Conservation (phyloP, 345 rosid species). For the Salix caprea region DNA sequence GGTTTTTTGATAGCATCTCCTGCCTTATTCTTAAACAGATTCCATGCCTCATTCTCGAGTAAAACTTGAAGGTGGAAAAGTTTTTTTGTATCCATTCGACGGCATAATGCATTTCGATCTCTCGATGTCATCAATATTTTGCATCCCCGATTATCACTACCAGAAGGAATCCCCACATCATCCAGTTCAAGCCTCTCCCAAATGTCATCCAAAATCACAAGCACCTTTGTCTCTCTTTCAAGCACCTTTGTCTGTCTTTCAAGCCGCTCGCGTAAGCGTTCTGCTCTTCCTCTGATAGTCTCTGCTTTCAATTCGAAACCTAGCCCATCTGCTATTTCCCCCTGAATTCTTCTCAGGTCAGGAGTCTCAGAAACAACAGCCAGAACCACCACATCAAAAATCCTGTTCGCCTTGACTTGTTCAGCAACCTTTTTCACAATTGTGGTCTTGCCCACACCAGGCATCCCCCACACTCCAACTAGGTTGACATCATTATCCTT, state of each 20-base stretch:
- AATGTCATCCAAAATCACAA: constrained; percentile 13
- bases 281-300: background rate
- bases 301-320: background rate
- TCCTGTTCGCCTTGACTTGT: background rate
- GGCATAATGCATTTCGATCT: background rate
- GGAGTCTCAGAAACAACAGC: background rate
- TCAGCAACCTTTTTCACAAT: constrained; percentile 3
- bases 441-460: constrained; percentile 16
- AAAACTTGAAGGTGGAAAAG: background rate
- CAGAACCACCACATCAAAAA: constrained; percentile 3
- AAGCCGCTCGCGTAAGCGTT: background rate
- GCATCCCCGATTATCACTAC: background rate
- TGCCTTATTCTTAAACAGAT: background rate
- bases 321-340: constrained; percentile 11
- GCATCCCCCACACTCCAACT: constrained; percentile 7
- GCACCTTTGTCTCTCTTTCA: background rate
- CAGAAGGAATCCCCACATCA: background rate
- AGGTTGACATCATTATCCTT: background rate
- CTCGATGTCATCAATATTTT: constrained; percentile 16
- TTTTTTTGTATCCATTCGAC: background rate
- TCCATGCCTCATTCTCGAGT: constrained; percentile 1
- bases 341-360: constrained; percentile 1
- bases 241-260: background rate
- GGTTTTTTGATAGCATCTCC: background rate
- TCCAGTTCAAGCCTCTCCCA: background rate